Base-by-base conservation (phyloP, 2,329 filamentous ascomycete species). In the Colletotrichum acutatum region DNA sequence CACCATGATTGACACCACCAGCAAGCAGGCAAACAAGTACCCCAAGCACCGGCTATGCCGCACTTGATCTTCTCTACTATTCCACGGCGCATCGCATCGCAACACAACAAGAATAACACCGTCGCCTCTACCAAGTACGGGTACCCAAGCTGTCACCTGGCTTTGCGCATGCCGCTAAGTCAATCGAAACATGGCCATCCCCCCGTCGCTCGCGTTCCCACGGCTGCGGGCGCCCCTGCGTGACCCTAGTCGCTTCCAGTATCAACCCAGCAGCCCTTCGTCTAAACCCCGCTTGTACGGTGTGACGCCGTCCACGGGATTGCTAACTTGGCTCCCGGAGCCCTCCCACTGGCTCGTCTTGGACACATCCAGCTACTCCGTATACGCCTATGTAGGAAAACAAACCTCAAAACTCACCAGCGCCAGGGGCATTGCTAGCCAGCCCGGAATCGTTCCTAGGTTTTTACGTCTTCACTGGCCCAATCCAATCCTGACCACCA, bases 301-400 rank as follows among this genome's bases (percentile, higher is more conserved):
- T 72, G 66, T 64, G 52, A 68, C 66, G 59, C 59, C 59, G 66
- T 26, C 60, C 56, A 52, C 60, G 60, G 66, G 46, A 61, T 60
- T 72, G 34, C 66, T 61, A 66, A 60, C 60, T 64, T 72, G 70
- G 70, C 66, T 72, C 66, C 66, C 56, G 67, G 66, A 66, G 59
- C 59, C 42, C 54, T 69, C 42, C 19, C 42, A 30, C 53, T 60
- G 26, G 26, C 46, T 28, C 61, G 52, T 19, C 19, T 24, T 24
- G 8, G 52, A 19, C 32, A 34, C 32, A 4, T 34, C 32, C 32
- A 34, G 32, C 32, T 34, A 34, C 32, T 34, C n/a, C n/a, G 32
- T 34, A 34, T 11, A 34, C 32, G n/a, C n/a, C n/a, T n/a, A n/a
- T n/a, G n/a, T 34, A 34, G 9, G 32, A 34, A 12, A 1, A 12